Evolutionary conservation across 352 stramenopile species (phyloP), one percentile per base, ranked within the genome.

Genomic region (Phytophthora multivora): DNA sequence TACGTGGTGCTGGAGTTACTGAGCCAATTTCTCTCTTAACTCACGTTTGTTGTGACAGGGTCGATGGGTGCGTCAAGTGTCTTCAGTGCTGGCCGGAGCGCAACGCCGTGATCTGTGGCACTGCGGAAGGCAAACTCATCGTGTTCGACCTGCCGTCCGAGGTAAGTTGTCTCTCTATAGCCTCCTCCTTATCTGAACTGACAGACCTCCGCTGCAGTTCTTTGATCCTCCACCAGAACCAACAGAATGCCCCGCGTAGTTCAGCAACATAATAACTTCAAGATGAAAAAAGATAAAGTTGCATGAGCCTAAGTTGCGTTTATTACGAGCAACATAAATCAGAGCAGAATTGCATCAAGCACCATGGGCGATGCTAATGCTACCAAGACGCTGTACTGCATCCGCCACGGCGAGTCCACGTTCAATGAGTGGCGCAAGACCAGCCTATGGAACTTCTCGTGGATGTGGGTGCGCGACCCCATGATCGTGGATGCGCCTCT

Each of bases 401-500:
- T 96, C 63, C 86, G 88, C 59, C 88, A 96, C 49, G 88, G 88
- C 53, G 86, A 95, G 73, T 96, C 88, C 5, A 91, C 86, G 46
- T 96, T 86, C 69, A 96, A 96, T 53, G 86, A 93, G 67, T 96
- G 88, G 88, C 84, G 86, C 49, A 82, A 75, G 43, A 78, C 64
- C 53, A 96, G 88, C 42, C 67, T 95, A 26, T 76, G 66, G 53
- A 92, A 86, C 67, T 96, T 95, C 59, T 89, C 86, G 46, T 96
- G 86, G 88, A 73, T 93, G 47, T 91, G 79, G 68, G 82, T 90
- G 39, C 85, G 86, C 43, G 86, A 95, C 33, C 86, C 88, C 13
- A 95, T 94, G 88, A 88, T 95, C 65, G 62, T 93, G 26, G 88
- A 95, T 49, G 82, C 88, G 28, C 86, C 75, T 18, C 71, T 96